phyloP scores from a whole-genome alignment of 805 yeast genomes.

The Suhomyces vadensis region DNA sequence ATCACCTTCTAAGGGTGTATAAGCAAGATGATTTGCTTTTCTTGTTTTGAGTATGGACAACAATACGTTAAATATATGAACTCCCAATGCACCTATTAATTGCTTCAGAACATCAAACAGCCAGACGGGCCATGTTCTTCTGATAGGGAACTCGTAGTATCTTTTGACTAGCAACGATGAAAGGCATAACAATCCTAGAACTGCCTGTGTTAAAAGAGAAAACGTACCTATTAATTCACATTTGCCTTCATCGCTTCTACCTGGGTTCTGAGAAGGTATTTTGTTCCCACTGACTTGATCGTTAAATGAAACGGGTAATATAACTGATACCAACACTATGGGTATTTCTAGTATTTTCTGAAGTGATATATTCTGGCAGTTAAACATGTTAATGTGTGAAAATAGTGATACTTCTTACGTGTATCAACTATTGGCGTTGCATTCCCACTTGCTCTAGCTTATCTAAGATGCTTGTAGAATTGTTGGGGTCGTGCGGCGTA shows the following conservation, averaged over 20 bases:
- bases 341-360: constrained; percentile 9
- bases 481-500: constrained; percentile 7
- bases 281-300: not conserved
- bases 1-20: not conserved
- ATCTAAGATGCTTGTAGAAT: not conserved
- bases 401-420: not conserved
- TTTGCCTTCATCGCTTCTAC: constrained; percentile 27
- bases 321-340: constrained; percentile 3
- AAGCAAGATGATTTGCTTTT: constrained; percentile 2
- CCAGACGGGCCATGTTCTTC: constrained; percentile 90
- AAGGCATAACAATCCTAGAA: constrained; percentile 76
- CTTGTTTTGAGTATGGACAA: constrained; percentile 60
- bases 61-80: constrained; percentile 75
- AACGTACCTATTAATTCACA: constrained; percentile 74
- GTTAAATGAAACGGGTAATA: constrained; percentile 5
- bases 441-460: not conserved
- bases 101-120: constrained; percentile 87
- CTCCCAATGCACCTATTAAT: constrained; percentile 79
- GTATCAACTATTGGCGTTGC: not conserved
- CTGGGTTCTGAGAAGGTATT: not conserved
- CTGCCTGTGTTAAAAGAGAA: constrained; percentile 73
- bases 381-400: not conserved
- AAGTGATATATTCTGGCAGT: constrained; percentile 8
- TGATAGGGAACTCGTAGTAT: constrained; percentile 70
- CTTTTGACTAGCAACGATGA: constrained; percentile 75